These are phyloP conservation scores for Blastobotrys aristatus DNA, from an alignment of 1,139 yeast species.

Conservation along the genomic window DNA sequence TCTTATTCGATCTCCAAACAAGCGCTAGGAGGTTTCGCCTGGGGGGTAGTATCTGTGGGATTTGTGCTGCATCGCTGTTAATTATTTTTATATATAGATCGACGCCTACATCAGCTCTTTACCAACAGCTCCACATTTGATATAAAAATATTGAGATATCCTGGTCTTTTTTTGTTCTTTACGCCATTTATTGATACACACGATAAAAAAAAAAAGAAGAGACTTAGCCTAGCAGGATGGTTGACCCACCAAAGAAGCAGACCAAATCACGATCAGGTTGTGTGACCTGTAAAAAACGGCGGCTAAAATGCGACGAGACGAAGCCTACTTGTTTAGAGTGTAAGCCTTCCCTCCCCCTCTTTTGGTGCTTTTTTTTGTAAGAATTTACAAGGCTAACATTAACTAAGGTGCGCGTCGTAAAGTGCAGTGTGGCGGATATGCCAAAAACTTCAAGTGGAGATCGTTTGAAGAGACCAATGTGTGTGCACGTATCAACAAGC, in stretches of 20 bases:
- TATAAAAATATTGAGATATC: neutral
- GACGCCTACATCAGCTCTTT: neutral
- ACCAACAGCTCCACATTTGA: neutral
- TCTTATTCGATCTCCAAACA: neutral
- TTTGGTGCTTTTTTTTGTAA: neutral
- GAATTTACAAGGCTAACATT: neutral
- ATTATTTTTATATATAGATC: neutral
- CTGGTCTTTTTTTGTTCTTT: too few species aligned
- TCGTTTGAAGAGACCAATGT: slow-evolving; percentile 40
- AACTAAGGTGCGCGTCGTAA: slow-evolving; percentile 40
- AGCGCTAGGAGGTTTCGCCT: too few species aligned
- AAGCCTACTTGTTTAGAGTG: slow-evolving; percentile 80
- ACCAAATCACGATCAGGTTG: slow-evolving; percentile 38
- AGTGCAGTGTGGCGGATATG: slow-evolving; percentile 56
- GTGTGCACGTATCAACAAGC: slow-evolving; percentile 11
- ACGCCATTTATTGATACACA: neutral
- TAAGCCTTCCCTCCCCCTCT: slow-evolving; percentile 23
- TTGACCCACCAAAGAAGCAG: slow-evolving; percentile 8
- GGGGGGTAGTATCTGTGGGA: too few species aligned
- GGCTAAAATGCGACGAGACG: slow-evolving; percentile 89
- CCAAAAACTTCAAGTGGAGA: slow-evolving; percentile 60
- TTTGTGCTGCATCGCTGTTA: neutral
- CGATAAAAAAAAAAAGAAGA: neutral
- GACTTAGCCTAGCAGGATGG: neutral
- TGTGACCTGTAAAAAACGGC: slow-evolving; percentile 75